Evolutionary conservation across 2,329 filamentous ascomycete species (phyloP), one percentile per base, ranked within the genome.

Genomic region (Scedosporium dehoogii): DNA sequence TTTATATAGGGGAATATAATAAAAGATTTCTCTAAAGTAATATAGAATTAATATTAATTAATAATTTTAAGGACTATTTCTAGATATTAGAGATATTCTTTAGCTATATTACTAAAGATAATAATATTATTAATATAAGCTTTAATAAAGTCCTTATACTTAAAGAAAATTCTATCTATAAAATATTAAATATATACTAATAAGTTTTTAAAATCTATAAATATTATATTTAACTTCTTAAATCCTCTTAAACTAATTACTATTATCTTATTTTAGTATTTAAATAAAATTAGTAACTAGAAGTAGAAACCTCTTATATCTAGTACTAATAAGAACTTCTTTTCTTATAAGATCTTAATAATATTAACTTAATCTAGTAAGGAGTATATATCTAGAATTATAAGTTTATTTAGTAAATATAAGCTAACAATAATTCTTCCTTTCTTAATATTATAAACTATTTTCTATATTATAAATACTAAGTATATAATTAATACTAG

Each of bases 181-280:
- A 56, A 60, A 57, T 41, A 64, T 57, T 65, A 65, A 23, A 55
- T 57, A 59, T 21, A 62, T 27, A 42, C 51, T 56, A 60, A 38
- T 63, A 51, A 18, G 58, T 44, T 62, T 23, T n/a, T 41, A 65
- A 53, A 33, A 46, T 23, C 2, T 33, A 59, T 33, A 48, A 63
- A 63, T 53, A 60, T 41, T 27, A 48, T 53, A 53, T 53, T 53
- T 53, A 53, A 53, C 10, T 12, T 21, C 10, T 53, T 23, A 21
- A 53, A 12, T 12, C 48, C 18, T 25, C 12, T 21, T 25, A 21
- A 53, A 9, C 21, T 53, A 4, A 53, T 53, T 53, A 53, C 10
- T 53, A 23, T 12, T 53, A 53, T 53, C n/a, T n/a, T n/a, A n/a
- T n/a, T 12, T 25, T 53, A 21, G 23, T 53, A 53, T 23, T 53